phyloP scores from a whole-genome alignment of 345 rosid genomes.

The Gossypium mustelinum region DNA sequence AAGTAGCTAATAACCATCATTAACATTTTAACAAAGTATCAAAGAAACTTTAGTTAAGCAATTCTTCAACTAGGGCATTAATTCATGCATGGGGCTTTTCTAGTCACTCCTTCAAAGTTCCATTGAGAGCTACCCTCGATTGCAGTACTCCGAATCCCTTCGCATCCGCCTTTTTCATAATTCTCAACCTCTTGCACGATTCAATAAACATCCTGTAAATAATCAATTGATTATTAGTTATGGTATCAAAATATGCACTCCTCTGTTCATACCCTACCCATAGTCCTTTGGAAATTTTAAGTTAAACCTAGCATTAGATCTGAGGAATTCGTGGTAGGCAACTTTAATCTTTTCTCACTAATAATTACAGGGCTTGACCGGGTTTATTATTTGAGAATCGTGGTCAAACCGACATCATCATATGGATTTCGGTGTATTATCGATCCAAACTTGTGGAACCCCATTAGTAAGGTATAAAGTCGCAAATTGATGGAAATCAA shows the following conservation, averaged over 20 bases:
- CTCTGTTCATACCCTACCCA: neutral
- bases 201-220: conserved; percentile 13
- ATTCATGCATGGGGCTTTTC: neutral
- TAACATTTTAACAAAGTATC: conserved; percentile 10
- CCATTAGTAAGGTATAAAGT: neutral
- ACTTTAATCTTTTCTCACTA: neutral
- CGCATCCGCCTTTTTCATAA: conserved; percentile 65
- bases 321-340: neutral
- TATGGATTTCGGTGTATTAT: neutral
- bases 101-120: conserved; percentile 2
- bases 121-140: conserved; percentile 1
- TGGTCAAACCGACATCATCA: conserved; percentile 15
- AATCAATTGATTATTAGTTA: neutral
- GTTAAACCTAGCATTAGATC: neutral
- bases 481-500: too few relatives aligned
- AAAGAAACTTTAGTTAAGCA: conserved; percentile 15
- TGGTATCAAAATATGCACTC: too few relatives aligned
- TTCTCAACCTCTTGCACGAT: conserved; percentile 47
- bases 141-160: conserved; percentile 43
- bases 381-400: neutral
- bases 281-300: neutral
- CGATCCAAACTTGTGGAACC: neutral
- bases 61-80: neutral
- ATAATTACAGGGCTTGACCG: neutral
- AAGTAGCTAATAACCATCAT: conserved; percentile 14